Evolutionary conservation across 352 stramenopile species (phyloP).

Genomic region (Phytophthora pinifolia): DNA sequence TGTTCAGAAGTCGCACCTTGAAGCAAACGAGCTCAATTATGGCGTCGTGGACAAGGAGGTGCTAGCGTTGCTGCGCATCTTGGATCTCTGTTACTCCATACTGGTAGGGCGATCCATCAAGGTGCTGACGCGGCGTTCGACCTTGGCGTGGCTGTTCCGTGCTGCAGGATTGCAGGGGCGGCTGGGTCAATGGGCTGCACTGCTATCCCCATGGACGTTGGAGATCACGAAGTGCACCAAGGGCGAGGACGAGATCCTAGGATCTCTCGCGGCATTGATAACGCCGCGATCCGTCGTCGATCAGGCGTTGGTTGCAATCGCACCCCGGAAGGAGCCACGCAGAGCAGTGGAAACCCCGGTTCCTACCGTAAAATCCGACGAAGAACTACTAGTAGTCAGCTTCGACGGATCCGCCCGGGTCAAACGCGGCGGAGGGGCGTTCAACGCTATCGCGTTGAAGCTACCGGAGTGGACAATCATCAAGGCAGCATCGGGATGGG

Average conservation of each 20-base stretch:
- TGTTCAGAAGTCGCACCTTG: slow-evolving; percentile 4
- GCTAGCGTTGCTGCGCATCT: not conserved
- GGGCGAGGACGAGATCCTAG: slow-evolving; percentile 14
- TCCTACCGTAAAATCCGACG: not conserved
- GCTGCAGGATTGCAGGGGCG: not conserved
- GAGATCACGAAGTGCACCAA: slow-evolving; percentile 7
- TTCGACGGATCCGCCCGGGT: slow-evolving; percentile 23
- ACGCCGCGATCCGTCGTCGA: slow-evolving; percentile 1
- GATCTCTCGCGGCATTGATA: slow-evolving; percentile 7
- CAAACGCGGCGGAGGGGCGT: slow-evolving; percentile 7
- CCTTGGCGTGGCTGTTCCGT: slow-evolving; percentile 2
- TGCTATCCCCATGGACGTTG: not conserved
- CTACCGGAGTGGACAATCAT: slow-evolving; percentile 10
- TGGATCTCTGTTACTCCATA: slow-evolving; percentile 3
- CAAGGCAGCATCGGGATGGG: not conserved
- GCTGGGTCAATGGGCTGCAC: not conserved
- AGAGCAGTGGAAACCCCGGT: not conserved
- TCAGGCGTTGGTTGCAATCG: not conserved
- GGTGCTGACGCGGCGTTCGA: not conserved
- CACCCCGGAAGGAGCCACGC: not conserved
- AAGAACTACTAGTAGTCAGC: slow-evolving; percentile 4
- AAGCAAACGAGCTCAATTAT: slow-evolving; percentile 19
- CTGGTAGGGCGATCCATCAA: not conserved
- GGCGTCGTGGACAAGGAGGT: not conserved
- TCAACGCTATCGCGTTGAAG: slow-evolving; percentile 16